phyloP scores from a whole-genome alignment of 108 stramenopile species.

The Cylindrotheca fusiformis region DNA sequence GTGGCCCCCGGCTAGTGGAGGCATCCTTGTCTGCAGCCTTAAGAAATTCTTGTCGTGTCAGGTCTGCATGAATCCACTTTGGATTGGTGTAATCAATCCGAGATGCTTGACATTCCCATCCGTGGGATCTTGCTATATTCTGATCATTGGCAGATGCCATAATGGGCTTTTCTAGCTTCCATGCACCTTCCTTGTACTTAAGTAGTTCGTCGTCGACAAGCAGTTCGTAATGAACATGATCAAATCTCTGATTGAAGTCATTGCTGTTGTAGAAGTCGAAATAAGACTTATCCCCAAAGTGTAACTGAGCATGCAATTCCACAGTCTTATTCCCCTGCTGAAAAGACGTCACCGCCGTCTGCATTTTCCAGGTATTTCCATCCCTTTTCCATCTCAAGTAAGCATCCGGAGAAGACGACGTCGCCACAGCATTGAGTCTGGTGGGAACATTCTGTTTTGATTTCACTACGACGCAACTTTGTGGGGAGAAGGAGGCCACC shows the following conservation, averaged over 20 bases:
- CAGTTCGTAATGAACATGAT: slow-evolving; percentile 65
- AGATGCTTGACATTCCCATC: slow-evolving; percentile 69
- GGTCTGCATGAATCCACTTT: slow-evolving; percentile 72
- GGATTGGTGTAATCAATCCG: slow-evolving; percentile 52
- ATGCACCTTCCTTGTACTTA: slow-evolving; percentile 2
- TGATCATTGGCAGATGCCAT: slow-evolving; percentile 57
- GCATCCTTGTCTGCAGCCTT: background rate
- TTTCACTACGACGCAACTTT: background rate
- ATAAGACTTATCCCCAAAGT: slow-evolving; percentile 63
- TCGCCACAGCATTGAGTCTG: too few relatives aligned
- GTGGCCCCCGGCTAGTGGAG: slow-evolving; percentile 18
- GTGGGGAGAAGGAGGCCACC: background rate
- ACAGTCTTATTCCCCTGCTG: slow-evolving; percentile 21
- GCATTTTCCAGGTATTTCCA: slow-evolving; percentile 44
- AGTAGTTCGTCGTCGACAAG: slow-evolving; percentile 60
- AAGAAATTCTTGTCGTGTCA: slow-evolving; percentile 69
- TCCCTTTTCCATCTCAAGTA: slow-evolving; percentile 25
- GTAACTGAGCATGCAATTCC: slow-evolving; percentile 75
- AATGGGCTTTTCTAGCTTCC: slow-evolving; percentile 32
- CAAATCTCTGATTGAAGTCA: slow-evolving; percentile 40
- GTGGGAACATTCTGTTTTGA: too few relatives aligned
- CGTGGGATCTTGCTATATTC: slow-evolving; percentile 53
- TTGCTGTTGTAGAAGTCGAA: slow-evolving; percentile 59
- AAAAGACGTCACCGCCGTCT: slow-evolving; percentile 72
- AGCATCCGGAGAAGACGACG: background rate